Base-by-base conservation (phyloP, 1,284 basidiomycete species). In the Schizopora paradoxa region DNA sequence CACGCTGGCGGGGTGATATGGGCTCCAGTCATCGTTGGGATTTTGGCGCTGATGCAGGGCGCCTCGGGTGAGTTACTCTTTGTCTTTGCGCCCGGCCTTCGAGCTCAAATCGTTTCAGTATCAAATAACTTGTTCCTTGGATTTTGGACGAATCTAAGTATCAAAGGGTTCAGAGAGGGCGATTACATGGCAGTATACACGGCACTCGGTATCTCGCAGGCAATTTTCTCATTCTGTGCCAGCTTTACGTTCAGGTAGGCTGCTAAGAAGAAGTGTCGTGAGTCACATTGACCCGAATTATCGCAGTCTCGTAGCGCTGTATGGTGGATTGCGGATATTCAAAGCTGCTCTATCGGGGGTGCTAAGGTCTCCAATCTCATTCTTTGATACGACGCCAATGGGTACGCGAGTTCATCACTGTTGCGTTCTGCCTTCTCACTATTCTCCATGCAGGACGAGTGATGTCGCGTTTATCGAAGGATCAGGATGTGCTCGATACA, bases 371-470 rank as follows among this genome's bases (percentile, higher is more conserved):
- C 86, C 87, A 0, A 67, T 84, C 36, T 73, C 79, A 3, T 91
- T 88, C 66, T 91, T 91, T 58, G 90, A 93, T 54, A 86, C 82
- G 0, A 91, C 87, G 0, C 89, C 90, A 0, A 74, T 86, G 47
- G 89, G 89, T 63, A 63, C 64, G 51, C 51, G 68, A 67, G 4
- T 6, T 27, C 16, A 11, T 29, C 18, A 6, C 34, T 19, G 7
- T 11, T 6, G 41, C 14, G 35, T 21, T 53, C 58, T 71, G 22
- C 62, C 63, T 51, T 53, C 49, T 37, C 35, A 28, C n/a, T 50
- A 28, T 22, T n/a, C n/a, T n/a, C n/a, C 43, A 13, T 18, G 33
- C 50, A 80, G 72, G 84, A 52, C 66, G 79, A 54, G 72, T 80
- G 46, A 58, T 76, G 57, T 73, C 75, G 47, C 61, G 84, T 51